Evolutionary conservation across 805 yeast species (phyloP).

Genomic region (Cyberlindnera meyerae): DNA sequence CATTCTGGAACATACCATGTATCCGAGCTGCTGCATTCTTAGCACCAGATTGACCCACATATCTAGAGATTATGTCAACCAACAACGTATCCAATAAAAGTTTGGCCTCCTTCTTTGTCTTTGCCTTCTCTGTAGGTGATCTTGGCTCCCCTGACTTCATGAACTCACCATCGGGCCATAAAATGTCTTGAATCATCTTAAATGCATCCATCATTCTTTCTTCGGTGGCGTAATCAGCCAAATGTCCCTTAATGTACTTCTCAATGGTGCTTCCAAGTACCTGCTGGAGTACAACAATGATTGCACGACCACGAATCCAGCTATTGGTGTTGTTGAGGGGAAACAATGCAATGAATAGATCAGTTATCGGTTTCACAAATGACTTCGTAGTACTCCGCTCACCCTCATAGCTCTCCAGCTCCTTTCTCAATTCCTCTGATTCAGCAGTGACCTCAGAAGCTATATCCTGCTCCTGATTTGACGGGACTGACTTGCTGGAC

Average conservation of each 20-base stretch:
- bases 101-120: constrained; percentile 54
- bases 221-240: constrained; percentile 38
- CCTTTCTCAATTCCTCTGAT: constrained; percentile 47
- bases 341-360: constrained; percentile 64
- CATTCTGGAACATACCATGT: constrained; percentile 70
- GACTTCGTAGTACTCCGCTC: constrained; percentile 31
- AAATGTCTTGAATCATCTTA: constrained; percentile 22
- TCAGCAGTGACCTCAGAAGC: constrained; percentile 21
- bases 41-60: constrained; percentile 68
- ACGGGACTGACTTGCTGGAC: constrained; percentile 7
- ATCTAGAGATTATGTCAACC: constrained; percentile 59
- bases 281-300: constrained; percentile 77
- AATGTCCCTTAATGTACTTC: constrained; percentile 38
- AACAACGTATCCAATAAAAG: constrained; percentile 52
- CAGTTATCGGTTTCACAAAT: constrained; percentile 80
- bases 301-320: constrained; percentile 84
- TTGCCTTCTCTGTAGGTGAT: constrained; percentile 44
- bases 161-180: constrained; percentile 54
- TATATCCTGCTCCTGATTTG: constrained; percentile 2
- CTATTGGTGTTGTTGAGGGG: constrained; percentile 57
- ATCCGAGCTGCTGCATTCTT: constrained; percentile 54
- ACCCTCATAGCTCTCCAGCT: constrained; percentile 39
- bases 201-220: constrained; percentile 41
- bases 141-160: constrained; percentile 43
- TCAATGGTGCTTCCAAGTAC: constrained; percentile 85